Base-by-base conservation (phyloP, 345 rosid species). In the Gossypium mustelinum region DNA sequence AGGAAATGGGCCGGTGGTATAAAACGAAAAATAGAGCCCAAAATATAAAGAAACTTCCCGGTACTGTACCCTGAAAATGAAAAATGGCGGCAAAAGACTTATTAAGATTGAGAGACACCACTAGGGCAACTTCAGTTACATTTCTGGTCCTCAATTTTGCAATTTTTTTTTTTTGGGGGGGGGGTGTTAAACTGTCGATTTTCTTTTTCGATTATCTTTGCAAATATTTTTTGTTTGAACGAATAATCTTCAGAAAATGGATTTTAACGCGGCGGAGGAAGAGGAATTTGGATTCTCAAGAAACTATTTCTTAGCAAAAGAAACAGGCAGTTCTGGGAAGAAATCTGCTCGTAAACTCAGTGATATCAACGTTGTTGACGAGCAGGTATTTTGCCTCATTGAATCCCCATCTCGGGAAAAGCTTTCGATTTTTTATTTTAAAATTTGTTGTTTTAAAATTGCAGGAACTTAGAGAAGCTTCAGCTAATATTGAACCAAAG, bases 281-380 rank as follows among this genome's bases (percentile, higher is more conserved):
- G 97, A 91, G 69, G 97, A 90, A 52, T 89, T 60, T 62, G 99
- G 87, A 3, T 95, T 93, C 87, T 89, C 97, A 6, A 84, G 98
- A 83, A 93, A 95, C 74, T 95, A 93, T 77, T 93, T 91, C 82
- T 83, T 93, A 63, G 96, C 99, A 1, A 95, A 93, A 86, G 98
- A 95, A 61, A 67, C 79, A 61, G 77, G 86, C 73, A 82, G 90
- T 52, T 76, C 94, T 4, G 75, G 84, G 48, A 93, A 90, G 84
- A 88, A 86, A 72, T 91, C 94, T 18, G 70, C 83, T 11, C 86
- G 67, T 62, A 93, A 90, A 74, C 79, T 93, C 63, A 84, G 92
- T 45, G 99, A 95, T 74, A 90, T 95, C 55, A 75, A 81, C 75
- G 69, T 89, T 6, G 92, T 90, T 17, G 96, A 95, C 24, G 97